These are phyloP conservation scores for Naegleria gruberi DNA, from an alignment of 208 protist species.

Conservation along the genomic window DNA sequence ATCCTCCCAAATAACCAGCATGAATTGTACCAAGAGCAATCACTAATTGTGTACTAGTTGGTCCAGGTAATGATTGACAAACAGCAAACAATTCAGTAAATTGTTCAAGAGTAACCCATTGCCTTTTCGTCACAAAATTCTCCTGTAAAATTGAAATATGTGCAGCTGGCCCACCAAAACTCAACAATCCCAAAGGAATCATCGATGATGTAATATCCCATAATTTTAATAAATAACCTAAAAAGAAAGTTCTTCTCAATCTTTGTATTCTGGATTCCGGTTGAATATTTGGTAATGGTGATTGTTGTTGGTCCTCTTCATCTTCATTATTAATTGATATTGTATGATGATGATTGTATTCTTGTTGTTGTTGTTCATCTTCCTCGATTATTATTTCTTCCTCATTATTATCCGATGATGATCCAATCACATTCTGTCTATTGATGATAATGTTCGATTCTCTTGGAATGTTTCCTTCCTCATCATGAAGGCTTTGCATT, in stretches of 20 bases:
- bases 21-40: background rate
- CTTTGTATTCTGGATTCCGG: background rate
- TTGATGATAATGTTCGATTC: too few species aligned
- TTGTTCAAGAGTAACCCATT: background rate
- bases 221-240: constrained; percentile 6
- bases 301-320: background rate
- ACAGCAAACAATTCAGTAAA: background rate
- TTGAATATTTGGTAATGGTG: too few species aligned
- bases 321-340: background rate
- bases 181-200: background rate
- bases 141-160: background rate
- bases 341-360: background rate
- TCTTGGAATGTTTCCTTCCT: too few species aligned
- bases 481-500: too few species aligned
- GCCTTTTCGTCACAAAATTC: background rate
- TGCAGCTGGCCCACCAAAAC: background rate
- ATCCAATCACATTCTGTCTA: too few species aligned
- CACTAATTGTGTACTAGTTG: background rate
- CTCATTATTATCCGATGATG: too few species aligned
- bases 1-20: background rate
- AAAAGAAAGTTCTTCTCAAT: background rate
- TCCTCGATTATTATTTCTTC: background rate
- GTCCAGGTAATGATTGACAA: background rate
- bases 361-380: background rate
- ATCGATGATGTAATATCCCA: background rate